Percentiles rank a stretch among this genome's conserved stretches.
Evolutionary conservation across 305 asterid genomes (phyloP).

Genomic region (Fraxinus angustifolia): DNA sequence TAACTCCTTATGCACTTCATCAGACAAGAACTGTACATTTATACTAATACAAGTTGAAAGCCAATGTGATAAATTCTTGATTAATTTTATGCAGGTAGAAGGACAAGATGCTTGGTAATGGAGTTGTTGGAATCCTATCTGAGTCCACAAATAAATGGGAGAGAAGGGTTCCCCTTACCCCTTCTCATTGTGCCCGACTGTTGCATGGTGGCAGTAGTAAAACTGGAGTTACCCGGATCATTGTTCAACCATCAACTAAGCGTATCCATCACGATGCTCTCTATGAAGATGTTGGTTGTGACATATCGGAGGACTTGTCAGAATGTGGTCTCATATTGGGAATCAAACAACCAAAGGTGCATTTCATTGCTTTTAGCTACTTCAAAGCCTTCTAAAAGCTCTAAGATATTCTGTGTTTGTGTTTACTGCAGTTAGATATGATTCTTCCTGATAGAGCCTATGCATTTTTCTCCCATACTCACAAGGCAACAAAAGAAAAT

Average conservation of each 20-base stretch:
- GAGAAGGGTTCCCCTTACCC: constrained; percentile 86
- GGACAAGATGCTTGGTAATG: constrained; percentile 70
- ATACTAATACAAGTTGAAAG: background rate
- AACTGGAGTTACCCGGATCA: constrained; percentile 73
- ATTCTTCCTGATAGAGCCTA: constrained; percentile 82
- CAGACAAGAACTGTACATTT: background rate
- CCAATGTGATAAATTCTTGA: background rate
- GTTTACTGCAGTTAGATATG: constrained; percentile 77
- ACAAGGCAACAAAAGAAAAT: constrained; percentile 89
- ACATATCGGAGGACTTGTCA: constrained; percentile 79
- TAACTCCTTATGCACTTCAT: too few species aligned
- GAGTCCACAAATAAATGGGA: constrained; percentile 99
- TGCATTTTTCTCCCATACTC: constrained; percentile 93
- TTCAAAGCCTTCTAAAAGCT: background rate
- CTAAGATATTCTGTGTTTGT: constrained; percentile 7
- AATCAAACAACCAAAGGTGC: constrained; percentile 84
- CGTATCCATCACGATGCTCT: constrained; percentile 86
- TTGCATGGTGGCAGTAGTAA: constrained; percentile 69
- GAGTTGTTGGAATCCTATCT: constrained; percentile 82
- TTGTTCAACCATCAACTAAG: constrained; percentile 89
- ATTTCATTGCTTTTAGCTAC: constrained; percentile 4
- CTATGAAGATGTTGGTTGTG: constrained; percentile 91
- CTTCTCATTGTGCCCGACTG: constrained; percentile 84
- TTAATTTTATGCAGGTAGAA: background rate
- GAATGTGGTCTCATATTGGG: constrained; percentile 89